These are phyloP conservation scores for Mortierella sp. DNA, from an alignment of 371 early-diverging fungal genomes.

Conservation along the genomic window DNA sequence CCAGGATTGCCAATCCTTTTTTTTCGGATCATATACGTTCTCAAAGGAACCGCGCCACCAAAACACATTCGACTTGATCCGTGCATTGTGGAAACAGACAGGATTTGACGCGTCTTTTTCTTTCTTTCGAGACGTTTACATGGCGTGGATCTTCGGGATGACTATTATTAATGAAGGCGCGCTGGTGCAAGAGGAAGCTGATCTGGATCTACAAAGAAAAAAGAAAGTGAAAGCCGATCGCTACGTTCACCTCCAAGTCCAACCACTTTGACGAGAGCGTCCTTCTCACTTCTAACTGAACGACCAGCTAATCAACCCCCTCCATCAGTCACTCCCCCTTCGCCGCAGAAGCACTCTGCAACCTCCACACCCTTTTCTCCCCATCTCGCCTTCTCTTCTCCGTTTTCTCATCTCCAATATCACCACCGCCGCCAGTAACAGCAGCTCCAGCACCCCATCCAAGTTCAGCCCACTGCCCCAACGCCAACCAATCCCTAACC, in stretches of 20 bases:
- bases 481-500: background rate
- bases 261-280: background rate
- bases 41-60: background rate
- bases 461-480: background rate
- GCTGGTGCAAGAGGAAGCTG: no score
- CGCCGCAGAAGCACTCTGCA: background rate
- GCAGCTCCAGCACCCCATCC: background rate
- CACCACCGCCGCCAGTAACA: no score
- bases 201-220: background rate
- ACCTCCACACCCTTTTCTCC: background rate
- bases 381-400: background rate
- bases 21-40: constrained; percentile 7
- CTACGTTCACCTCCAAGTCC: background rate
- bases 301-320: background rate
- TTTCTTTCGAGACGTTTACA: no score
- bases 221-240: background rate
- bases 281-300: background rate
- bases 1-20: constrained; percentile 2
- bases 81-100: background rate
- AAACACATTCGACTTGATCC: background rate
- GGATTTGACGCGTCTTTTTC: no score
- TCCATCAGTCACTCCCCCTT: background rate
- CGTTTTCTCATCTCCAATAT: no score
- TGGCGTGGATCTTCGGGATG: no score
- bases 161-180: no score